A percentile compares a stretch with the other conserved stretches of the same genome.
Evolutionary conservation across 2,329 filamentous ascomycete genomes (phyloP).

Genomic region (Paecilomyces fulvus): DNA sequence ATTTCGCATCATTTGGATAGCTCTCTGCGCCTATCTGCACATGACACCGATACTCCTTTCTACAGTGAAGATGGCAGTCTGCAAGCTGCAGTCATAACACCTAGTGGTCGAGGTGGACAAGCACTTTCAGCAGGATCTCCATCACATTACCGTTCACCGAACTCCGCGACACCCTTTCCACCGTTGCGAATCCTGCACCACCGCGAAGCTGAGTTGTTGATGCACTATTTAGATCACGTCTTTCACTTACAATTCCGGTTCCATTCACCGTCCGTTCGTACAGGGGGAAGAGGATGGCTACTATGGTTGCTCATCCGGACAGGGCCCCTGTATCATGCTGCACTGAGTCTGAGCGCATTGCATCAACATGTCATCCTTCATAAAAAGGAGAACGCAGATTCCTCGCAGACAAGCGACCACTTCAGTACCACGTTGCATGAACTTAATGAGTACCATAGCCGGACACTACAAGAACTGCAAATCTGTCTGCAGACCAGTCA

Average conservation of each 20-base stretch:
- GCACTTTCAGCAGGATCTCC: background rate
- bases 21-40: background rate
- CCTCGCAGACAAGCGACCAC: background rate
- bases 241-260: conserved; percentile 11
- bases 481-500: conserved; percentile 7
- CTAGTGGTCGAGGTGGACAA: background rate
- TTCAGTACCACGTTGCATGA: conserved; percentile 5
- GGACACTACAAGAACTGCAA: conserved; percentile 6
- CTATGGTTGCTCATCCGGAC: conserved; percentile 8
- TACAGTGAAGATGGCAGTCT: background rate
- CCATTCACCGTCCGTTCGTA: conserved; percentile 1
- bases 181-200: conserved; percentile 1
- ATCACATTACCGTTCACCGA: background rate
- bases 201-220: conserved; percentile 9
- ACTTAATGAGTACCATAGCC: conserved; percentile 7
- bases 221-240: conserved; percentile 11
- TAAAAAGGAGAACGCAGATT: background rate
- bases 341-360: conserved; percentile 9
- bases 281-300: conserved; percentile 7
- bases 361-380: conserved; percentile 7
- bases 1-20: background rate
- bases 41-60: background rate
- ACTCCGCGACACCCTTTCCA: background rate
- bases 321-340: conserved; percentile 8
- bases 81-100: background rate